phyloP scores from a whole-genome alignment of 2,329 filamentous ascomycete species.

The Colletotrichum sp. region DNA sequence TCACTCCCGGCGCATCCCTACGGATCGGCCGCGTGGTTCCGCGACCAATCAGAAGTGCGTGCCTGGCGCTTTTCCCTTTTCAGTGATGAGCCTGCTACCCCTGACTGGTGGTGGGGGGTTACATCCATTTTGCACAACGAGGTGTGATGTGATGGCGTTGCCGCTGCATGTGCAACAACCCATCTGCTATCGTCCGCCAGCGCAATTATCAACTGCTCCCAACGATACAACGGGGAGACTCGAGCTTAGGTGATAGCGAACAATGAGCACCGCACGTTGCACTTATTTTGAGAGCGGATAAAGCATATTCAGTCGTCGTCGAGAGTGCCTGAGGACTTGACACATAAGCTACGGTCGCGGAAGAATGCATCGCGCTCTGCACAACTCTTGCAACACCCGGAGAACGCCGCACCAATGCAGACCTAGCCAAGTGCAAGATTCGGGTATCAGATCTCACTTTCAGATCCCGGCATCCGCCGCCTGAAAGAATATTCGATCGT shows the following conservation, averaged over 20 bases:
- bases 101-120: background rate
- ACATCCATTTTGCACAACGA: background rate
- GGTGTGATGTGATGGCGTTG: background rate
- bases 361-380: background rate
- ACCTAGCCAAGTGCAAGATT: background rate
- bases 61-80: conserved; percentile 41
- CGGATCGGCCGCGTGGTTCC: conserved; percentile 35
- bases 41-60: conserved; percentile 45
- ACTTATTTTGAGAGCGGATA: background rate
- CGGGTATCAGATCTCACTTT: conserved; percentile 3
- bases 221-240: background rate
- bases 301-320: background rate
- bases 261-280: too few relatives aligned
- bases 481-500: background rate
- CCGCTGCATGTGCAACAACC: background rate
- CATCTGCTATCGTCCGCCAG: background rate
- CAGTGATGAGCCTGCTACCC: conserved; percentile 13
- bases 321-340: background rate
- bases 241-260: background rate
- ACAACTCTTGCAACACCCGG: background rate
- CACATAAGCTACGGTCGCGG: background rate
- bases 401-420: background rate
- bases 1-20: conserved; percentile 26
- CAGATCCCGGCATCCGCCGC: background rate
- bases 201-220: background rate